These are phyloP conservation scores for Yarrowia sp. DNA, from an alignment of 805 yeast species.

Conservation along the genomic window DNA sequence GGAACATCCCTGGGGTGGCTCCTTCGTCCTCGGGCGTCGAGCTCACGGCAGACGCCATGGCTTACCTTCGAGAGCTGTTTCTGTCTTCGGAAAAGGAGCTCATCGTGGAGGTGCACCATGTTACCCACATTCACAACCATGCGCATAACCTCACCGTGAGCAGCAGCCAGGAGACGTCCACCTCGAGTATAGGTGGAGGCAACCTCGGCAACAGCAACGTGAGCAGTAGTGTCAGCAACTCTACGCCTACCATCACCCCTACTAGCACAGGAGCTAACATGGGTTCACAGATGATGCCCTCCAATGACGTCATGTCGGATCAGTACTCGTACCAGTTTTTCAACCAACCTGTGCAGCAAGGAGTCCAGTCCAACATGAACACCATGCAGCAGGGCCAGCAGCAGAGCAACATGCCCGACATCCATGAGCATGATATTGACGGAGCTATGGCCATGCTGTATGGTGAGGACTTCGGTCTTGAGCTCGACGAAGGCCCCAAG, in stretches of 20 bases:
- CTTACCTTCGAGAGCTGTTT: constrained; percentile 9
- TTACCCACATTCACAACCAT: constrained; percentile 39
- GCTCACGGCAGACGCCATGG: constrained; percentile 17
- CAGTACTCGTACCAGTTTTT: constrained; percentile 23
- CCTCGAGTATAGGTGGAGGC: not conserved
- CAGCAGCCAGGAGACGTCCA: not conserved
- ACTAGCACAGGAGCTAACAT: constrained; percentile 37
- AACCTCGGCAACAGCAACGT: not conserved
- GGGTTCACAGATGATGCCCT: constrained; percentile 6
- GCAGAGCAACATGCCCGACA: not conserved
- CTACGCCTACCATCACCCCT: constrained; percentile 30
- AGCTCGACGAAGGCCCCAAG: constrained; percentile 2
- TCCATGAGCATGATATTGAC: constrained; percentile 21
- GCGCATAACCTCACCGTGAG: constrained; percentile 29
- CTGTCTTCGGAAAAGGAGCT: constrained; percentile 13
- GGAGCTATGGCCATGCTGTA: constrained; percentile 25
- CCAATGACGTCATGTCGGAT: constrained; percentile 9
- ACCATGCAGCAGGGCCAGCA: constrained; percentile 1
- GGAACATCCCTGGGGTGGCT: constrained; percentile 13
- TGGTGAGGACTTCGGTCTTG: constrained; percentile 14
- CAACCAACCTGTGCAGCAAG: not conserved
- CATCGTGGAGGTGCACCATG: constrained; percentile 15
- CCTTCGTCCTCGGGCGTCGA: not conserved
- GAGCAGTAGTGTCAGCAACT: constrained; percentile 12
- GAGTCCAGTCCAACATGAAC: not conserved